Percentiles rank a stretch among this genome's conserved stretches.
Conservation (phyloP, 768 basidiomycete species). For the Boletus sp. region DNA sequence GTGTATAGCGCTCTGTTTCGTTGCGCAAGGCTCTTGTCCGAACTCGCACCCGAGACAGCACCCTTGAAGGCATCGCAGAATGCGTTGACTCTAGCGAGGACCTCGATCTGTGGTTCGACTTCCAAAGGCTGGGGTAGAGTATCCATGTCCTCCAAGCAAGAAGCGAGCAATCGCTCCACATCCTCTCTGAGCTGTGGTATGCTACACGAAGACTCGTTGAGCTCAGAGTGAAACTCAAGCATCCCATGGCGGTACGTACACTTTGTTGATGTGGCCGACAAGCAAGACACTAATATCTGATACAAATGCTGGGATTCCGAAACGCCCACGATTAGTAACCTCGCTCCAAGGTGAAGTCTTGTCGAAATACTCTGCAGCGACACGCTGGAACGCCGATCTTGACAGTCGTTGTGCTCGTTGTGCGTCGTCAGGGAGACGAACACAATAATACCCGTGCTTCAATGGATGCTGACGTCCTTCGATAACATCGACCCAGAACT, state of each 20-base stretch:
- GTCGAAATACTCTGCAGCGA: conserved; percentile 46
- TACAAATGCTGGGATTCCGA: conserved; percentile 55
- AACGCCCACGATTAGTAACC: conserved; percentile 43
- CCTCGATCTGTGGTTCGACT: conserved; percentile 42
- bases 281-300: conserved; percentile 49
- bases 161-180: conserved; percentile 39
- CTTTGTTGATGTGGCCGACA: conserved; percentile 47
- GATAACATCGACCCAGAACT: conserved; percentile 50
- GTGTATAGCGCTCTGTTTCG: conserved; percentile 32
- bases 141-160: conserved; percentile 33
- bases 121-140: conserved; percentile 39
- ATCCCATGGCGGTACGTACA: conserved; percentile 36
- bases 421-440: conserved; percentile 59
- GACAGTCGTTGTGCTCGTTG: conserved; percentile 42
- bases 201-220: conserved; percentile 30
- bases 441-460: conserved; percentile 61
- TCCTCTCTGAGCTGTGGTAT: conserved; percentile 43
- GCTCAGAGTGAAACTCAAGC: neutral
- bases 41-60: conserved; percentile 31
- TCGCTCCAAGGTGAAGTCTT: conserved; percentile 50
- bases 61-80: conserved; percentile 43
- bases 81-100: conserved; percentile 39
- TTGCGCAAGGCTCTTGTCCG: conserved; percentile 38
- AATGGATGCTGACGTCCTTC: conserved; percentile 45
- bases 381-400: conserved; percentile 34